Evolutionary conservation across 345 rosid genomes (phyloP), one percentile per base, ranked within the genome.

Genomic region (Cardamine chenopodiifolia): DNA sequence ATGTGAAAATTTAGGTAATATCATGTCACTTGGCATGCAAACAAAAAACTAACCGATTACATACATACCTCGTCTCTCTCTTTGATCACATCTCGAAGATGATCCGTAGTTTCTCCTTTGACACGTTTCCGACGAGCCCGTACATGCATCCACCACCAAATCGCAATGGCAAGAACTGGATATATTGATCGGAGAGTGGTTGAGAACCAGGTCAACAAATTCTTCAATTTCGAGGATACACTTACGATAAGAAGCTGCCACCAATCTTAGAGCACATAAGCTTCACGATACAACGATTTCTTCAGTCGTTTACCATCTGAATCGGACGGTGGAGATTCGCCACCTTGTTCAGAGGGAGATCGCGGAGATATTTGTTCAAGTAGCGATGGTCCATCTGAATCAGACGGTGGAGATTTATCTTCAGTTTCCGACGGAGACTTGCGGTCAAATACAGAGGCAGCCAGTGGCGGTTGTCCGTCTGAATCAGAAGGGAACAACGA

Each of bases 1-100:
- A 6, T 49, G 49, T 67, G 2, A 17, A 67, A 15, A 26, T 6
- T 8, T 3, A 19, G 37, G 10, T 20, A 34, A 10, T n/a, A 39
- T 44, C 19, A 26, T 3, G 8, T 40, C 79, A 59, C 14, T 9
- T 47, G 1, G 66, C 26, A 44, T 15, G 75, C 68, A 17, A 0
- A 0, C 0, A 20, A 19, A 14, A n/a, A 0, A 3, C 1, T 3
- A 49, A 23, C 72, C 4, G 37, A 1, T 5, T 0, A 42, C 50
- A 1, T 7, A 83, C 90, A 0, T 10, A 84, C 90, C 85, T 86
- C 80, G 29, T 86, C 86, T 74, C 74, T 84, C 70, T 81, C 80
- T 49, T 74, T 82, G 80, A 86, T 74, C 2, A 40, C 60, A 53
- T 29, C 53, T 76, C 61, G 70, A 72, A 84, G 69, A 20, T n/a